A percentile compares a stretch with the other conserved stretches of the same genome.
These are phyloP conservation scores for Scedosporium apiospermum DNA, from an alignment of 2,329 filamentous ascomycete genomes.

Conservation along the genomic window DNA sequence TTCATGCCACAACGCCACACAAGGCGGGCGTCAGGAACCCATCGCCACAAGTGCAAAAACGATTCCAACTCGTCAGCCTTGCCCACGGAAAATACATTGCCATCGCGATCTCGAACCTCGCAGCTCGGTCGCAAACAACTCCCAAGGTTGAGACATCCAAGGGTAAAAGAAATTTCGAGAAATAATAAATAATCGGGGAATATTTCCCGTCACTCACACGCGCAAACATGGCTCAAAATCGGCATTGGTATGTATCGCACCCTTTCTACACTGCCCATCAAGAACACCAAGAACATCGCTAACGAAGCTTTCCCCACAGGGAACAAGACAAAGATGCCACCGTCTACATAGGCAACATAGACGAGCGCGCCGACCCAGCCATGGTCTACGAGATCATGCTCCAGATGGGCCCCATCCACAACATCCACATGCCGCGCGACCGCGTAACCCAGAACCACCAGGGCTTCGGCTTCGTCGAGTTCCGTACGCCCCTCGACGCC, in stretches of 20 bases:
- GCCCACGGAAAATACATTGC: neutral
- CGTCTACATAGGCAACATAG: slow-evolving; percentile 96
- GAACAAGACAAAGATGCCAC: slow-evolving; percentile 98
- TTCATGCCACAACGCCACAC: neutral
- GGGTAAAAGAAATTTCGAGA: no score
- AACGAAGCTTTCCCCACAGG: slow-evolving; percentile 40
- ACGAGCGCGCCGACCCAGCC: slow-evolving; percentile 86
- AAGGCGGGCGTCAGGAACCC: neutral
- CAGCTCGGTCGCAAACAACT: no score
- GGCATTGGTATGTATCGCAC: slow-evolving; percentile 56
- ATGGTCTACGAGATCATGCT: slow-evolving; percentile 97
- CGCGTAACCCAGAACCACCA: slow-evolving; percentile 94
- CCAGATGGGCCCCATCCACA: slow-evolving; percentile 92
- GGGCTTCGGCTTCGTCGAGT: slow-evolving; percentile 98
- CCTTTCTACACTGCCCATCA: neutral
- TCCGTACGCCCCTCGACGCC: slow-evolving; percentile 88
- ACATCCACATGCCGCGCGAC: slow-evolving; percentile 96
- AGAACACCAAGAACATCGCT: slow-evolving; percentile 6
- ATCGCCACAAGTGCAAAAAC: neutral
- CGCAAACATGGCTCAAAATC: slow-evolving; percentile 53
- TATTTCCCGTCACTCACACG: slow-evolving; percentile 1
- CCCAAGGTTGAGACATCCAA: no score
- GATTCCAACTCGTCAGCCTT: slow-evolving; percentile 1
- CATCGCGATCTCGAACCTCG: neutral
- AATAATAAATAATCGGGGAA: no score